Base-by-base conservation (phyloP, 108 stramenopile genomes). In the Parietichytrium sp. region DNA sequence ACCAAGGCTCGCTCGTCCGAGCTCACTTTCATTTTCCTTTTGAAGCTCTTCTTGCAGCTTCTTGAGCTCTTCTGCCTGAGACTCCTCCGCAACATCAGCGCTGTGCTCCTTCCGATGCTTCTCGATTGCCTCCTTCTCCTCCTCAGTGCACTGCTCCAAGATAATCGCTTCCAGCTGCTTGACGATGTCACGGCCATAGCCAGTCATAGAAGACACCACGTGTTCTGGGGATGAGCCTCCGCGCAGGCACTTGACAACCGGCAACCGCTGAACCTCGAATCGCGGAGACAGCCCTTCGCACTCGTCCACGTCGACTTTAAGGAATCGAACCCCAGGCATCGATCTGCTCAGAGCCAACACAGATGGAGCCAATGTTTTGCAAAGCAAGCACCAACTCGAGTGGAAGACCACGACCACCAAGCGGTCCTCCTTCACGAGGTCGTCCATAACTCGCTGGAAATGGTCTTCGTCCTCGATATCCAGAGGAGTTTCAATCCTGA, bases 301-400 rank as follows among this genome's bases (percentile, higher is more conserved):
- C 4, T 83, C 83, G 15, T 83, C 83, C 16, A 83, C 27, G 27
- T 83, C 83, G 29, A 72, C 83, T 25, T 48, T 45, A 8, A 79
- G 78, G 29, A 78, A 83, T 1, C 48, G 45, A 15, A 72, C 83
- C 20, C 47, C 48, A 15, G 83, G 83, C 1, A 79, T 83, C 7
- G 10, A 8, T 10, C 48, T 29, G 30, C 72, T 47, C 80, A 83
- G 54, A 10, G 48, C 48, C 4, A 29, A 27, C 8, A 72, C 20
- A 6, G 47, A 33, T 6, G 83, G 83, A 18, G 27, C 18, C 49
- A 83, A 16, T 52, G 79, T 13, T 48, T 79, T 83, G 83, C 83
- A 80, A 8, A 51, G 79, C 12, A 7, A 26, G 42, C 83, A 83
- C 83, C 83, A 83, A 7, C 8, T 31, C n/a, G 55, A 78, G 80